Conservation (phyloP, 202 grass and related monocot genomes). For the Alloteropsis angusta region DNA sequence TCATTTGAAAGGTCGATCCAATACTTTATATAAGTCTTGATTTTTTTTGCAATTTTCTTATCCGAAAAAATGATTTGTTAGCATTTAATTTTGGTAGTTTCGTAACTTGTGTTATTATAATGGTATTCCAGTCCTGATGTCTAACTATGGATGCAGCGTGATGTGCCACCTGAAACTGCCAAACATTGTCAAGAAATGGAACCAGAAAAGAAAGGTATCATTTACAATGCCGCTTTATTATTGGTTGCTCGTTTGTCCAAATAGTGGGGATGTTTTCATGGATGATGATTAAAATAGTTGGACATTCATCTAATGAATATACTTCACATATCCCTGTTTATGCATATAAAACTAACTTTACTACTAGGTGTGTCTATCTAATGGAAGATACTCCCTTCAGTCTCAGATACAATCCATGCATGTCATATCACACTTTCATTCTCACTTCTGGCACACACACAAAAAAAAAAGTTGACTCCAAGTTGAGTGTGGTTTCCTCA, state of each 20-base stretch:
- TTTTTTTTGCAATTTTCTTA: background rate
- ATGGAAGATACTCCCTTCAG: background rate
- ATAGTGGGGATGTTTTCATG: background rate
- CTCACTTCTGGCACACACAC: too few relatives aligned
- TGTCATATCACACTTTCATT: too few relatives aligned
- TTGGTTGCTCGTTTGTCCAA: background rate
- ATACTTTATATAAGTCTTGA: background rate
- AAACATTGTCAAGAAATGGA: slow-evolving; percentile 23
- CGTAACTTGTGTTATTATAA: slow-evolving; percentile 12
- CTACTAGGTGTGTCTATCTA: background rate
- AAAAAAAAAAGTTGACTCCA: too few relatives aligned
- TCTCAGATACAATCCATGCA: too few relatives aligned
- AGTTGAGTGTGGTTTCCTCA: too few relatives aligned
- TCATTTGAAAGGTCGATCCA: background rate
- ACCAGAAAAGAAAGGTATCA: slow-evolving; percentile 26
- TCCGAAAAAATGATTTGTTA: background rate
- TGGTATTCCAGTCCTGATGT: slow-evolving; percentile 7
- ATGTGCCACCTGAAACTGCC: background rate
- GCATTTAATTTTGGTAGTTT: slow-evolving; percentile 8
- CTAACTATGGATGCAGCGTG: slow-evolving; percentile 22
- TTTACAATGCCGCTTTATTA: background rate
- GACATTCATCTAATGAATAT: background rate
- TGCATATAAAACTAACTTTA: background rate
- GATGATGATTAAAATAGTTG: background rate
- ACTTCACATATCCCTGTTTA: background rate